Evolutionary conservation across 1,139 yeast genomes (phyloP).

Genomic region (Sugiyamaella pinicola): DNA sequence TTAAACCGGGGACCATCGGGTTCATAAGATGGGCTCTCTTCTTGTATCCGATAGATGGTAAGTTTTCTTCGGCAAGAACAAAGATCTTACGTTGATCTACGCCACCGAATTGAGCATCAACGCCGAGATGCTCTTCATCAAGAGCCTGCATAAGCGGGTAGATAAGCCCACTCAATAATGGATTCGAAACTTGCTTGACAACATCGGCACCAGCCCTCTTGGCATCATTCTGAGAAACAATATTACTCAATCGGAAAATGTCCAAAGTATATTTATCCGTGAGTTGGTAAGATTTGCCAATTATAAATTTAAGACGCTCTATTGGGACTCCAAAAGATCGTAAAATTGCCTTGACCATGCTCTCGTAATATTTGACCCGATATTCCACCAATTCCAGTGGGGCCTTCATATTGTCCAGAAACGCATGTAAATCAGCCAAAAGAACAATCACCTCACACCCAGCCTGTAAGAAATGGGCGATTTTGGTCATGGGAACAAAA

Average conservation of each 20-base stretch:
- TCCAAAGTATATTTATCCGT: constrained; percentile 81
- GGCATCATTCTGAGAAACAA: constrained; percentile 91
- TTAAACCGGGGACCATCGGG: constrained; percentile 97
- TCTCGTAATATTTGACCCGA: constrained; percentile 89
- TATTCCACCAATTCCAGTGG: constrained; percentile 86
- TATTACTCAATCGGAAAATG: constrained; percentile 77
- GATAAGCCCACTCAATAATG: constrained; percentile 87
- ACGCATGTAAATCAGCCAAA: constrained; percentile 97
- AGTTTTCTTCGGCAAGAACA: constrained; percentile 93
- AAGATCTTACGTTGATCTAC: constrained; percentile 98
- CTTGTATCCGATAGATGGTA: constrained; percentile 84
- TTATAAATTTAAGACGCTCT: constrained; percentile 78
- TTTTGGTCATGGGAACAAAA: constrained; percentile 95
- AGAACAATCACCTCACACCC: constrained; percentile 94
- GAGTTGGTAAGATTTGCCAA: constrained; percentile 88
- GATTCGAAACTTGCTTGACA: constrained; percentile 95
- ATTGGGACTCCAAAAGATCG: constrained; percentile 87
- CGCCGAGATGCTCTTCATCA: constrained; percentile 87
- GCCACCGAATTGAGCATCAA: constrained; percentile 97
- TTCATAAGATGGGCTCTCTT: constrained; percentile 99
- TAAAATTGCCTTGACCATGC: constrained; percentile 78
- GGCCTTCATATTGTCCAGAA: constrained; percentile 97
- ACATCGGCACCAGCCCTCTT: constrained; percentile 99
- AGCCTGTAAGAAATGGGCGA: constrained; percentile 93
- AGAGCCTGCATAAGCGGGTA: constrained; percentile 99